Percentiles rank a stretch among this genome's conserved stretches.
Conservation (phyloP, 2,329 filamentous ascomycete genomes). For the Talaromyces marneffei region DNA sequence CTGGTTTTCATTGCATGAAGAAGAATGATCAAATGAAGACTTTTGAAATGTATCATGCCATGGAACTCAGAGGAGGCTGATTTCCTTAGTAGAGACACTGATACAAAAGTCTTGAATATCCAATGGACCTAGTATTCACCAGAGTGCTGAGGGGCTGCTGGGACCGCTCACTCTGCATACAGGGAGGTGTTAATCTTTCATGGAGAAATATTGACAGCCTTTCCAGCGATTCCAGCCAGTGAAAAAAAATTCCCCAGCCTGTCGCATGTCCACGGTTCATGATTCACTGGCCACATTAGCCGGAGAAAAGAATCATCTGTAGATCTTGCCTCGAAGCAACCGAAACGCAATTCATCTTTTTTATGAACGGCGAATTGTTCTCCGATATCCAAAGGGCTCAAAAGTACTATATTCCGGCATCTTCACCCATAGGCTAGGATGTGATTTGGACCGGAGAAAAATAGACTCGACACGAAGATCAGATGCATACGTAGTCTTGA, state of each 20-base stretch:
- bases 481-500: neutral
- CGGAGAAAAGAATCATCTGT: neutral
- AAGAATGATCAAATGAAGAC: neutral
- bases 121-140: neutral
- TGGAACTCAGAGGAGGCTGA: neutral
- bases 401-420: neutral
- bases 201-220: neutral
- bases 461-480: neutral
- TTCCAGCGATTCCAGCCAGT: neutral
- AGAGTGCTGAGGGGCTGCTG: neutral
- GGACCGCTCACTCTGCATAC: neutral
- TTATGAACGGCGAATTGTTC: neutral
- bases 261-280: neutral
- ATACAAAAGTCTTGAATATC: neutral
- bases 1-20: neutral
- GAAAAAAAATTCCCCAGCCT: neutral
- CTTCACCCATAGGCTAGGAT: neutral
- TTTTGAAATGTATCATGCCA: neutral
- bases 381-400: neutral
- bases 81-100: neutral
- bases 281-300: neutral
- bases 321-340: neutral
- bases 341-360: neutral
- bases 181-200: neutral
- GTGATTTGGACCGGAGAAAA: neutral